Percentiles rank a stretch among this genome's conserved stretches.
phyloP scores from a whole-genome alignment of 78 protist species.

The Blattamonas nauphoetae region DNA sequence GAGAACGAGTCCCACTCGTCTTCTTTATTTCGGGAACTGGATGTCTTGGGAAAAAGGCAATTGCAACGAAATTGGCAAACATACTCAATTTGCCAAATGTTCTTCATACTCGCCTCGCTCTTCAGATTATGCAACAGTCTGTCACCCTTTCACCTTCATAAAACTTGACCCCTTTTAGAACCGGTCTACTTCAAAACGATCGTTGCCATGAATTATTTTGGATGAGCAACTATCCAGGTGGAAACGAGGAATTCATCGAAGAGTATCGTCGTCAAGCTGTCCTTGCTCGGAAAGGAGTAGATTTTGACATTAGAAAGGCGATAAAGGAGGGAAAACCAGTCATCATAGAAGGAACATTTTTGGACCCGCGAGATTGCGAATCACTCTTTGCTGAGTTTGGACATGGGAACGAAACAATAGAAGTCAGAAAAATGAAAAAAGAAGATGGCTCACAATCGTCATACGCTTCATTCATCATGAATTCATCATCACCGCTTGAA shows the following conservation, averaged over 20 bases:
- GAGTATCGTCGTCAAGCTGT: neutral
- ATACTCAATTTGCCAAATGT: slow-evolving; percentile 9
- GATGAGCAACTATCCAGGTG: too few species aligned
- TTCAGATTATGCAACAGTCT: neutral
- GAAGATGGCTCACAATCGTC: too few species aligned
- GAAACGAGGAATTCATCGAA: neutral
- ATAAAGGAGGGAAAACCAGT: slow-evolving; percentile 7
- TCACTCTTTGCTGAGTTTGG: too few species aligned
- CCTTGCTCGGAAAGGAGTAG: neutral
- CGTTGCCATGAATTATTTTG: too few species aligned
- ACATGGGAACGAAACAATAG: too few species aligned
- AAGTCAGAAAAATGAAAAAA: too few species aligned
- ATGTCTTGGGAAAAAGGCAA: neutral
- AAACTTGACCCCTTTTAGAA: neutral
- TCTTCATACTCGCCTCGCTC: neutral
- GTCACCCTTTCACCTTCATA: neutral
- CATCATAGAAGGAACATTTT: neutral
- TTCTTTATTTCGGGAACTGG: slow-evolving; percentile 10
- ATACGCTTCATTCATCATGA: too few species aligned
- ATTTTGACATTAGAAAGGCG: neutral
- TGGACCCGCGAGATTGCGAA: slow-evolving; percentile 4
- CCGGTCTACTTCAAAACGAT: too few species aligned
- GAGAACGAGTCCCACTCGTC: neutral
- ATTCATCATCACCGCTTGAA: too few species aligned
- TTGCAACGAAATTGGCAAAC: neutral